These are phyloP conservation scores for Saccharomyces pastorianus DNA, from an alignment of 1,139 yeast genomes.

Conservation along the genomic window DNA sequence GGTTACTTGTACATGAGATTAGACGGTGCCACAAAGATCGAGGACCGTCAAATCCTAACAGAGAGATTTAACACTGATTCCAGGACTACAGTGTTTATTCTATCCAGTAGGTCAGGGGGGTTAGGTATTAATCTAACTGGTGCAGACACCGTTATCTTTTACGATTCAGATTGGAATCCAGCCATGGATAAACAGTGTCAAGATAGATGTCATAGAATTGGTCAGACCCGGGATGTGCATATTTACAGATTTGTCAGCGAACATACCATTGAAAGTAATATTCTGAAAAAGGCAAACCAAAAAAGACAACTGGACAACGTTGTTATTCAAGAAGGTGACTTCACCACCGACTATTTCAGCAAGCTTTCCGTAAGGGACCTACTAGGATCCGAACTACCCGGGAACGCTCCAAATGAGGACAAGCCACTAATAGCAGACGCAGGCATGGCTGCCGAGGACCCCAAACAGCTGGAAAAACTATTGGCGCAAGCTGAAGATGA, in stretches of 20 bases:
- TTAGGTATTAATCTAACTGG: conserved; percentile 95
- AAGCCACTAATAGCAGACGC: conserved; percentile 34
- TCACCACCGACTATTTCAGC: conserved; percentile 92
- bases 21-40: conserved; percentile 96
- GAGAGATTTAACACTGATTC: conserved; percentile 86
- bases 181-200: conserved; percentile 99
- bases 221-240: conserved; percentile 96
- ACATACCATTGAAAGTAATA: conserved; percentile 92
- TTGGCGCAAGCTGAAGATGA: conserved; percentile 94
- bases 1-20: conserved; percentile 91
- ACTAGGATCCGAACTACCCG: conserved; percentile 46
- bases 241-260: conserved; percentile 94
- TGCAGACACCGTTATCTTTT: conserved; percentile 94
- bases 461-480: conserved; percentile 50
- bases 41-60: conserved; percentile 89
- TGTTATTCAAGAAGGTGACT: conserved; percentile 96
- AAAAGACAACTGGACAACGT: conserved; percentile 92
- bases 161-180: conserved; percentile 45
- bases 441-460: conserved; percentile 23
- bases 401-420: conserved; percentile 16
- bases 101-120: conserved; percentile 96
- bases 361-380: conserved; percentile 84
- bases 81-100: conserved; percentile 79
- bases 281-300: conserved; percentile 88
- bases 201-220: conserved; percentile 97